These are phyloP conservation scores for Chernovozyma aurita DNA, from an alignment of 1,139 yeast genomes.

Conservation along the genomic window DNA sequence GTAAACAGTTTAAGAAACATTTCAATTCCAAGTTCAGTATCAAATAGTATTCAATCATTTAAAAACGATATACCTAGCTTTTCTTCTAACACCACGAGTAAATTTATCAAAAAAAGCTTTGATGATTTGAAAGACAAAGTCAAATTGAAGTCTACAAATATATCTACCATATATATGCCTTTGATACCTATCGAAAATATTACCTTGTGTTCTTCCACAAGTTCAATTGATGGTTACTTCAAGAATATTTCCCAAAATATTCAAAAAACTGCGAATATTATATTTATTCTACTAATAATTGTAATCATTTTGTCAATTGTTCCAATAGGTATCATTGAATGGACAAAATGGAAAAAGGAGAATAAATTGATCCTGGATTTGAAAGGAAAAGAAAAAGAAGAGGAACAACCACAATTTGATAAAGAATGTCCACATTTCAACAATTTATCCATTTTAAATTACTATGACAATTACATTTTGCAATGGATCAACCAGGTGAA, in stretches of 20 bases:
- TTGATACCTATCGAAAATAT: neutral
- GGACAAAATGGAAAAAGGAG: conserved; percentile 47
- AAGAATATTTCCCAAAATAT: conserved; percentile 22
- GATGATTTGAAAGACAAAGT: conserved; percentile 42
- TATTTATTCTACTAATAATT: conserved; percentile 36
- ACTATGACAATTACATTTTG: neutral
- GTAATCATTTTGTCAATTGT: conserved; percentile 23
- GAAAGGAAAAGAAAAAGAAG: neutral
- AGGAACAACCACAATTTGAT: neutral
- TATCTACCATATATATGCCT: neutral
- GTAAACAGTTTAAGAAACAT: conserved; percentile 52
- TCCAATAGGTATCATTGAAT: conserved; percentile 42
- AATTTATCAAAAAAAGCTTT: conserved; percentile 50
- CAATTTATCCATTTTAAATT: neutral
- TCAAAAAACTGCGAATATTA: conserved; percentile 26
- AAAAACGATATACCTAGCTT: conserved; percentile 53
- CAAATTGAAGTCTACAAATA: conserved; percentile 14
- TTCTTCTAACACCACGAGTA: conserved; percentile 43
- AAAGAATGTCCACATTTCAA: neutral
- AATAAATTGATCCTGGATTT: neutral
- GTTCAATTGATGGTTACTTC: neutral
- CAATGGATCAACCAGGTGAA: neutral
- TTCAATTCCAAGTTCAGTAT: conserved; percentile 58
- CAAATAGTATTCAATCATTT: conserved; percentile 45
- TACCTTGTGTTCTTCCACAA: neutral